Evolutionary conservation across 2,329 filamentous ascomycete species (phyloP), one percentile per base, ranked within the genome.

Genomic region (Curvularia spicifera): DNA sequence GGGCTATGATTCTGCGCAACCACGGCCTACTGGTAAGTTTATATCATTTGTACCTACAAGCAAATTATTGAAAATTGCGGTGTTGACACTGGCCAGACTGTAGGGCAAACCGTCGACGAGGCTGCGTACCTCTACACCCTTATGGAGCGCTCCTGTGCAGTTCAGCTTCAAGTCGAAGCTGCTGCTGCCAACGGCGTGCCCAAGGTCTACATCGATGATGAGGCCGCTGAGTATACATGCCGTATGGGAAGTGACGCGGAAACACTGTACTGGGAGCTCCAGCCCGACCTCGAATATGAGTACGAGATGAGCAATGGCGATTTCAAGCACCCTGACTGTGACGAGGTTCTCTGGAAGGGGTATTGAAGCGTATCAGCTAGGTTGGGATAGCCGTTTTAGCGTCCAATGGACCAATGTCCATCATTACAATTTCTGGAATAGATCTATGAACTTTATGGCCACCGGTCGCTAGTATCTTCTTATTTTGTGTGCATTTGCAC

Each of bases 71-170:
- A 9, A 37, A 39, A 40, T 49, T 15, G 10, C 35, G 2, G 15
- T 37, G 20, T 53, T 69, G 24, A 69, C 33, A 8, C 4, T 4
- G 7, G 18, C 5, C 29, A 76, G 74, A 90, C 88, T 0, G 89
- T 91, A 0, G 90, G 90, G 4, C 69, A 75, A 6, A 92, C 89
- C 0, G 89, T 92, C 2, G 89, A 92, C 70, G 89, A 92, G 75
- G 89, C 89, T 1, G 87, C 86, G 0, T 92, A 88, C 73, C 74
- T 91, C 51, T 89, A 91, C 70, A 86, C 85, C 0, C 77, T 89
- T 44, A 81, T 91, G 73, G 89, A 92, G 74, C 82, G 88, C 48
- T 86, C 84, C 46, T 91, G 89, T 71, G 82, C 86, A 55, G 83
- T 90, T 31, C 89, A 92, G 77, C 78, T 91, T 51, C 78, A 83